These are phyloP conservation scores for Xylaria cubensis DNA, from an alignment of 495 filamentous ascomycete genomes.

Conservation along the genomic window DNA sequence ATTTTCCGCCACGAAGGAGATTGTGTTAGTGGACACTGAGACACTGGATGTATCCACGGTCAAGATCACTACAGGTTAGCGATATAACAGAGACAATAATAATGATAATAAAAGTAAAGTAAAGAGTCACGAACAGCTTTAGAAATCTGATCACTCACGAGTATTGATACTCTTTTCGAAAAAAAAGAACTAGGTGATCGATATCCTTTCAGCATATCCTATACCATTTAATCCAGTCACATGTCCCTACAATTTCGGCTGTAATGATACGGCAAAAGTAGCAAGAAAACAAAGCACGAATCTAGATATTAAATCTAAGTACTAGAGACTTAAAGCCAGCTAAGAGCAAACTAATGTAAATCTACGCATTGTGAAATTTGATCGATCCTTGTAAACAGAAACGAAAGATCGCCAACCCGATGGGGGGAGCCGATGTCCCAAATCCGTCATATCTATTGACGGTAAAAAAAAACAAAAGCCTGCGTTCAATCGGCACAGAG, in stretches of 20 bases:
- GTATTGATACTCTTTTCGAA: too few species aligned
- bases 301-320: not conserved
- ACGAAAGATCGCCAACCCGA: not conserved
- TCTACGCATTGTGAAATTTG: not conserved
- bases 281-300: not conserved
- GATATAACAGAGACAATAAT: not conserved
- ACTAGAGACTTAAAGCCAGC: not conserved
- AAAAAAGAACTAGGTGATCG: not conserved
- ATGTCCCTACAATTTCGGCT: not conserved
- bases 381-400: not conserved
- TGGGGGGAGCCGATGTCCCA: not conserved
- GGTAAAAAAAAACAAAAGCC: not conserved
- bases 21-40: conserved; percentile 87
- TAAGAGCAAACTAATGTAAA: not conserved
- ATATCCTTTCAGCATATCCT: not conserved
- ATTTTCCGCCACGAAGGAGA: conserved; percentile 78
- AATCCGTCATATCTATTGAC: not conserved
- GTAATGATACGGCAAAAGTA: not conserved
- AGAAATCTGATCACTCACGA: not conserved
- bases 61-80: conserved; percentile 42
- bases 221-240: not conserved
- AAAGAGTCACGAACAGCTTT: not conserved
- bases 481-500: not conserved
- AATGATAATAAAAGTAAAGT: conserved; percentile 21
- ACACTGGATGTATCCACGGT: conserved; percentile 80